Conservation (phyloP, 768 basidiomycete genomes). For the Hortiboletus flavorubellus region DNA sequence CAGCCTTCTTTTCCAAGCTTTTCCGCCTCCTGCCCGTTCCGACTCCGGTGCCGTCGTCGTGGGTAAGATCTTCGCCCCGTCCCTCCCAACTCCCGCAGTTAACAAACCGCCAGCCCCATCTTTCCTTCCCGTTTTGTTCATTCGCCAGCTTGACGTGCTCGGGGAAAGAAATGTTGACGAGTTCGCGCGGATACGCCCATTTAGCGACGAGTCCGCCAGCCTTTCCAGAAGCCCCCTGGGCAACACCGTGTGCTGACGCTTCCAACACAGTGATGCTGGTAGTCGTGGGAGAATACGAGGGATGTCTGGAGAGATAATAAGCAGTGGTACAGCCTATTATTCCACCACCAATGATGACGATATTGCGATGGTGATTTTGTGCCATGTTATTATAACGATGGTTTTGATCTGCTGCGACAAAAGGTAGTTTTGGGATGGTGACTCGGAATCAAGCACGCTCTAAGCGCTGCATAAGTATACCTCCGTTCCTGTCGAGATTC, state of each 20-base stretch:
- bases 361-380: conserved; percentile 29
- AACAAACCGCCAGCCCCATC: conserved; percentile 85
- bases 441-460: neutral
- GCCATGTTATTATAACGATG: conserved; percentile 14
- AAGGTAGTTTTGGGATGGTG: neutral
- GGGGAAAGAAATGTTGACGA: conserved; percentile 59
- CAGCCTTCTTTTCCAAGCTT: conserved; percentile 55
- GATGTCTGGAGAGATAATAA: conserved; percentile 69
- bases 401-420: neutral
- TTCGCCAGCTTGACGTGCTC: conserved; percentile 74
- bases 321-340: conserved; percentile 85
- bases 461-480: neutral
- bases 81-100: conserved; percentile 73
- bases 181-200: conserved; percentile 75
- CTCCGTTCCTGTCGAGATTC: neutral
- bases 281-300: conserved; percentile 38
- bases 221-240: conserved; percentile 81
- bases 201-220: conserved; percentile 82
- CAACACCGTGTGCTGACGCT: conserved; percentile 61
- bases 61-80: conserved; percentile 39
- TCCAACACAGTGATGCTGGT: conserved; percentile 63
- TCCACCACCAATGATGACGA: conserved; percentile 81
- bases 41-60: conserved; percentile 19
- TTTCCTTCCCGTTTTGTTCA: conserved; percentile 59
- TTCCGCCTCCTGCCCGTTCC: conserved; percentile 36